Conservation (phyloP, 108 stramenopile genomes). For the Nitzschia sp. region DNA sequence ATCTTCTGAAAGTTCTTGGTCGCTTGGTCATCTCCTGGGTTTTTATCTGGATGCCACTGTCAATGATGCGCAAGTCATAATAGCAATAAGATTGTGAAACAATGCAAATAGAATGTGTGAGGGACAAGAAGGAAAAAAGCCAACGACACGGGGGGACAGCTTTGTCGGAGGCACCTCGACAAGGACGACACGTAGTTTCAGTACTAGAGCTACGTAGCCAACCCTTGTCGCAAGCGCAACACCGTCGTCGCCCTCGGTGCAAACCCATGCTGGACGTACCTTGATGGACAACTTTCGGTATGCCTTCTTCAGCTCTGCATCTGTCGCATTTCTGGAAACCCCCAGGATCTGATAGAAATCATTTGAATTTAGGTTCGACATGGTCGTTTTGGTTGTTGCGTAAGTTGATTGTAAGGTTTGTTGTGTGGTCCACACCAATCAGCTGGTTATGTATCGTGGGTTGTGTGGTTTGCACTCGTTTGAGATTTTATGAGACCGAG, state of each 20-base stretch:
- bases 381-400: slow-evolving; percentile 18
- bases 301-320: slow-evolving; percentile 76
- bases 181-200: neutral
- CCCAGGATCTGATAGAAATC: slow-evolving; percentile 88
- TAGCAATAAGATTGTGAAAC: slow-evolving; percentile 3
- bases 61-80: slow-evolving; percentile 3
- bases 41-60: slow-evolving; percentile 88
- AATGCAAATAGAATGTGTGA: slow-evolving; percentile 1
- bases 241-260: neutral
- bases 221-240: neutral
- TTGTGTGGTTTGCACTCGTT: too few relatives aligned
- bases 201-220: slow-evolving; percentile 11
- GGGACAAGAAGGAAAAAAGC: neutral
- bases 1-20: slow-evolving; percentile 89
- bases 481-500: too few relatives aligned
- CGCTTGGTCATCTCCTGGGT: slow-evolving; percentile 78
- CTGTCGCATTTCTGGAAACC: slow-evolving; percentile 62
- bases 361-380: slow-evolving; percentile 76
- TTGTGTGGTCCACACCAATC: too few relatives aligned
- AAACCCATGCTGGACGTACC: slow-evolving; percentile 34
- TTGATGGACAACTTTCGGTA: slow-evolving; percentile 87
- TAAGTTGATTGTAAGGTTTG: neutral
- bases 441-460: too few relatives aligned
- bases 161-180: neutral
- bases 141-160: neutral